These are phyloP conservation scores for Amorphotheca resinae DNA, from an alignment of 495 filamentous ascomycete genomes.

Conservation along the genomic window DNA sequence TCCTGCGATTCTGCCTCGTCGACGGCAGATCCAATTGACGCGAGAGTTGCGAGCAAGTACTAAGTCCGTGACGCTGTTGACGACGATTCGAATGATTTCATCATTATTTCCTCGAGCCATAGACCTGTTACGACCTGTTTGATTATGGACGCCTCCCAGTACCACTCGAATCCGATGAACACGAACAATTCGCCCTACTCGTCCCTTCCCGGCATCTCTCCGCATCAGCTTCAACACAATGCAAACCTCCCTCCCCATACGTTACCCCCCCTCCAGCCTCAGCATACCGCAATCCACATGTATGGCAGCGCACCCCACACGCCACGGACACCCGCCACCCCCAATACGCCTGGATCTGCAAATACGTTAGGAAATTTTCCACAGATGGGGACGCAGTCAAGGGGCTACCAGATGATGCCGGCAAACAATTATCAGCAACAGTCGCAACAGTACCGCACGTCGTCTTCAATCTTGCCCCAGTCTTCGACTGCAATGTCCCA, in stretches of 20 bases:
- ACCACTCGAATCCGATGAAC: slow-evolving; percentile 15
- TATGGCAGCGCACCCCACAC: slow-evolving; percentile 52
- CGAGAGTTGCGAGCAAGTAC: too few species aligned
- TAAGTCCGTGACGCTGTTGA: background rate
- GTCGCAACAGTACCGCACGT: slow-evolving; percentile 45
- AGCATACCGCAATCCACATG: slow-evolving; percentile 46
- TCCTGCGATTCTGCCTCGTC: too few species aligned
- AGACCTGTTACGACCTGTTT: background rate
- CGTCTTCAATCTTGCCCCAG: slow-evolving; percentile 52
- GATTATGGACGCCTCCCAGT: slow-evolving; percentile 17
- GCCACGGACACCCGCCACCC: slow-evolving; percentile 44
- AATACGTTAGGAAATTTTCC: slow-evolving; percentile 26
- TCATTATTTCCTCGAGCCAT: background rate
- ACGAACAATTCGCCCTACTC: slow-evolving; percentile 16
- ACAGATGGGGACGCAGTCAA: slow-evolving; percentile 12
- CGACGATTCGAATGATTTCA: slow-evolving; percentile 12
- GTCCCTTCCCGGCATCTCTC: slow-evolving; percentile 18
- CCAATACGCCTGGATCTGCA: slow-evolving; percentile 47
- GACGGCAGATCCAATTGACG: too few species aligned
- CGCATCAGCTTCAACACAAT: slow-evolving; percentile 50
- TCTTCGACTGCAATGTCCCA: slow-evolving; percentile 52
- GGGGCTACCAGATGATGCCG: slow-evolving; percentile 15
- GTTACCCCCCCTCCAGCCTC: slow-evolving; percentile 54
- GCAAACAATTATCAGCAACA: slow-evolving; percentile 36
- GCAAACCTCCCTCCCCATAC: slow-evolving; percentile 49